Conservation (phyloP, 352 stramenopile genomes). For the Globisporangium mamillatum region DNA sequence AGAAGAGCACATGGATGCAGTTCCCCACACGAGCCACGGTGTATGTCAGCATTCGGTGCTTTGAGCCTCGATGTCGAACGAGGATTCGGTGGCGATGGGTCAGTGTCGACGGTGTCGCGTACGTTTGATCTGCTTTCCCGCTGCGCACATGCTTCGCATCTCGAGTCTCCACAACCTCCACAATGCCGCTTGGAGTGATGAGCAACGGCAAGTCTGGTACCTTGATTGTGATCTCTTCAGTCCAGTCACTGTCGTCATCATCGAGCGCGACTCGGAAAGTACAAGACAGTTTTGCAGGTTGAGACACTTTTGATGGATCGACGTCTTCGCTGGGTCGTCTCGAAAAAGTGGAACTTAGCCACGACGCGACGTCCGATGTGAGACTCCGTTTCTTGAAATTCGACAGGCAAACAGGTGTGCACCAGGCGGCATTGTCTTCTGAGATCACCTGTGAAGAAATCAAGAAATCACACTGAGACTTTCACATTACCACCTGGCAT, state of each 20-base stretch:
- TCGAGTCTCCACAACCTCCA: conserved; percentile 24
- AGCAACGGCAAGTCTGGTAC: conserved; percentile 39
- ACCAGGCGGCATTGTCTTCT: conserved; percentile 31
- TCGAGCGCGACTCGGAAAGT: conserved; percentile 37
- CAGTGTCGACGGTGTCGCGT: conserved; percentile 42
- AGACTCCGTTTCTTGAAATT: conserved; percentile 45
- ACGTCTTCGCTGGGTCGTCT: conserved; percentile 36
- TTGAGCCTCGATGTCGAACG: conserved; percentile 42
- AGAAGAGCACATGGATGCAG: conserved; percentile 63
- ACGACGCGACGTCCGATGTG: conserved; percentile 46
- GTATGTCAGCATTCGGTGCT: conserved; percentile 70
- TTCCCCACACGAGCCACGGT: conserved; percentile 47
- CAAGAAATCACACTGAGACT: background rate
- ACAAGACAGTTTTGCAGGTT: conserved; percentile 47
- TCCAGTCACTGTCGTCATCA: conserved; percentile 41
- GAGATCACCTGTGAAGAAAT: conserved; percentile 24
- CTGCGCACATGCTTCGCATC: conserved; percentile 15
- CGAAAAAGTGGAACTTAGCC: conserved; percentile 48
- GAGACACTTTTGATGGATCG: conserved; percentile 20
- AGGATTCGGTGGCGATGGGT: conserved; percentile 54
- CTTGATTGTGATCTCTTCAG: conserved; percentile 41
- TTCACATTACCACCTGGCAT: background rate
- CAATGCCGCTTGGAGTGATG: conserved; percentile 25
- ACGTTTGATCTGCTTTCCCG: conserved; percentile 23
- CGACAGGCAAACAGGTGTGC: conserved; percentile 43